Conservation (phyloP, 2,329 filamentous ascomycete genomes). For the Sclerotinia glacialis region DNA sequence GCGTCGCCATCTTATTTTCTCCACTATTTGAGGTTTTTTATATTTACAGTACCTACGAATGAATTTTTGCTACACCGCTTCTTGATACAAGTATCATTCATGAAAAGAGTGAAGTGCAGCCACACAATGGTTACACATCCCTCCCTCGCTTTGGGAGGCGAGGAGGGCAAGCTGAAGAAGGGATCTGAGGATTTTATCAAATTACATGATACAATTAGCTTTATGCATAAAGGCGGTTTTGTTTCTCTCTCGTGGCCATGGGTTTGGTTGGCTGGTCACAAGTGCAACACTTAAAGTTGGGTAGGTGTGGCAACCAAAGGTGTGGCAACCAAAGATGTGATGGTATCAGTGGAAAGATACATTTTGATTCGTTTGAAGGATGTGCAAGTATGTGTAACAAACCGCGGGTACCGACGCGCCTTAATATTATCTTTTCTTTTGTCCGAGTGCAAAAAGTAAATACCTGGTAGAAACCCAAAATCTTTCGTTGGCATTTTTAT, state of each 20-base stretch:
- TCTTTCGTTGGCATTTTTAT: background rate
- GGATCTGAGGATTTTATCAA: background rate
- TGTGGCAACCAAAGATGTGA: slow-evolving; percentile 17
- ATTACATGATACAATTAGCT: background rate
- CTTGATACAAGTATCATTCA: background rate
- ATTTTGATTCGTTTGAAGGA: slow-evolving; percentile 17
- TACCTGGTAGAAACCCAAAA: background rate
- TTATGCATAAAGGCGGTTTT: background rate
- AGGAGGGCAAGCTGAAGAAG: background rate
- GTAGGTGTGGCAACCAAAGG: slow-evolving; percentile 14
- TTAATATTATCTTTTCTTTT: slow-evolving; percentile 1
- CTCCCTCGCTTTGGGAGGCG: background rate
- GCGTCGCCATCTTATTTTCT: background rate
- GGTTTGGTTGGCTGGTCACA: slow-evolving; percentile 17
- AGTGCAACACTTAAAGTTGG: background rate
- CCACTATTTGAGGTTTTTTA: background rate
- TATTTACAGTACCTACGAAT: background rate
- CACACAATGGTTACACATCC: slow-evolving; percentile 1
- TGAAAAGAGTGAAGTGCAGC: background rate
- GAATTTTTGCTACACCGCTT: slow-evolving; percentile 7
- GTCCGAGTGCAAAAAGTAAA: background rate
- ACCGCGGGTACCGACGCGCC: slow-evolving; percentile 15
- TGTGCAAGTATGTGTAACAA: slow-evolving; percentile 12
- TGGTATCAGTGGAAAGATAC: background rate
- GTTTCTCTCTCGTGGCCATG: slow-evolving; percentile 2